Conservation (phyloP, 768 basidiomycete genomes). For the Leccinellum albellum region DNA sequence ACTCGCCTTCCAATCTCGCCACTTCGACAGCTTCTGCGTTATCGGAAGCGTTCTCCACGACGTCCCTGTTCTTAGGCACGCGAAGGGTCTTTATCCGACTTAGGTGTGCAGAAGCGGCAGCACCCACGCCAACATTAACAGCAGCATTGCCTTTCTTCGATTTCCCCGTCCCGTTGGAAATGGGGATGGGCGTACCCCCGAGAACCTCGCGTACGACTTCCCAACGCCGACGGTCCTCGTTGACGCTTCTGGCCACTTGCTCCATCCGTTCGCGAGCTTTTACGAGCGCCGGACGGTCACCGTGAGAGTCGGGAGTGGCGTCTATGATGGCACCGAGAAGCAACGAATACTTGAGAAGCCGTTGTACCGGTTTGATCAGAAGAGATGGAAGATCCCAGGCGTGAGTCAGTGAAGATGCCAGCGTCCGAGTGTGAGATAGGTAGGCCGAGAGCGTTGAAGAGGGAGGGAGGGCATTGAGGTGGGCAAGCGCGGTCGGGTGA, state of each 20-base stretch:
- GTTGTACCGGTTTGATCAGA: slow-evolving; percentile 96
- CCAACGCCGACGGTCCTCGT: slow-evolving; percentile 69
- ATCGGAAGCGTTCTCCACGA: slow-evolving; percentile 26
- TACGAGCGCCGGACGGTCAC: slow-evolving; percentile 47
- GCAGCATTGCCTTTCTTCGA: slow-evolving; percentile 36
- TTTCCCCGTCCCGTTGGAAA: slow-evolving; percentile 38
- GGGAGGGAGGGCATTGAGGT: slow-evolving; percentile 47
- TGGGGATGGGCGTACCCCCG: slow-evolving; percentile 34
- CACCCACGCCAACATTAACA: slow-evolving; percentile 41
- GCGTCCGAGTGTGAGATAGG: slow-evolving; percentile 58
- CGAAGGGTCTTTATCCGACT: slow-evolving; percentile 57
- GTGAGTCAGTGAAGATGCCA: slow-evolving; percentile 71
- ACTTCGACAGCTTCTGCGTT: slow-evolving; percentile 49
- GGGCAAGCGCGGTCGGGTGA: slow-evolving; percentile 70
- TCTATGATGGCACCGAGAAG: slow-evolving; percentile 74
- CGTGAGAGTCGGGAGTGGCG: slow-evolving; percentile 66
- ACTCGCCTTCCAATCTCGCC: slow-evolving; percentile 49
- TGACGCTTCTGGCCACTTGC: slow-evolving; percentile 70
- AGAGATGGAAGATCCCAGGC: slow-evolving; percentile 93
- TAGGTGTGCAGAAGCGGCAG: slow-evolving; percentile 55
- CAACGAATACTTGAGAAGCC: slow-evolving; percentile 90
- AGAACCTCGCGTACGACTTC: slow-evolving; percentile 81
- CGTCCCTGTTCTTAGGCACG: slow-evolving; percentile 31
- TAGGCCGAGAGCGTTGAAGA: slow-evolving; percentile 55
- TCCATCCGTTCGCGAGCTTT: slow-evolving; percentile 49